These are phyloP conservation scores for Aspergillus carlsbadensis DNA, from an alignment of 495 filamentous ascomycete genomes.

Conservation along the genomic window DNA sequence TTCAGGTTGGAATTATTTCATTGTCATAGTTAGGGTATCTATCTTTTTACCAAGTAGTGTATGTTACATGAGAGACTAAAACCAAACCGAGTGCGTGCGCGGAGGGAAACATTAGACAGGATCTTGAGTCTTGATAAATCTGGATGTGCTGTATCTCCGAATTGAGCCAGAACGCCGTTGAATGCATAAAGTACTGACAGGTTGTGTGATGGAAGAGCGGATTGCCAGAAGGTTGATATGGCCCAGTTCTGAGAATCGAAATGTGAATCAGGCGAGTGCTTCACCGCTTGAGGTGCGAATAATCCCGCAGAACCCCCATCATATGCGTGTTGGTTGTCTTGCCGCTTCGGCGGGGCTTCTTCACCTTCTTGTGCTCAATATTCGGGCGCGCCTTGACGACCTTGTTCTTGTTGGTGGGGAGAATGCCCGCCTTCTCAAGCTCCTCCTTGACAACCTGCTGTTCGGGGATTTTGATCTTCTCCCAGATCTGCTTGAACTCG, in stretches of 20 bases:
- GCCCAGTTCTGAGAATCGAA: neutral
- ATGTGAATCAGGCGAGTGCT: neutral
- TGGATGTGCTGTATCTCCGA: neutral
- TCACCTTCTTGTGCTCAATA: constrained; percentile 57
- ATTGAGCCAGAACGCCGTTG: neutral
- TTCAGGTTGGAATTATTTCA: no score
- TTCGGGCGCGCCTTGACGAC: constrained; percentile 58
- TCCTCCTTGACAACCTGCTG: constrained; percentile 72
- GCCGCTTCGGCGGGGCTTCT: constrained; percentile 67
- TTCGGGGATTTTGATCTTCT: constrained; percentile 73
- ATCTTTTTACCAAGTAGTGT: neutral
- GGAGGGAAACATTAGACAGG: neutral
- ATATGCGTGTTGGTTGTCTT: constrained; percentile 95
- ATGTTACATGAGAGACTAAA: constrained; percentile 5
- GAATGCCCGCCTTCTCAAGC: constrained; percentile 69
- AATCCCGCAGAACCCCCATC: constrained; percentile 83
- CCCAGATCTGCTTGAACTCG: constrained; percentile 82
- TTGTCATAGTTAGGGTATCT: constrained; percentile 11
- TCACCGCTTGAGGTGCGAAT: constrained; percentile 60
- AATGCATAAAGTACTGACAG: neutral
- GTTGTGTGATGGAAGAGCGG: neutral
- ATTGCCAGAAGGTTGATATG: no score
- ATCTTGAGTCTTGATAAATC: neutral
- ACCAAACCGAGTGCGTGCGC: neutral
- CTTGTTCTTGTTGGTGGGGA: constrained; percentile 73